Evolutionary conservation across 2,329 filamentous ascomycete genomes (phyloP), one percentile per base, ranked within the genome.

Genomic region (Aspergillus nomiae): DNA sequence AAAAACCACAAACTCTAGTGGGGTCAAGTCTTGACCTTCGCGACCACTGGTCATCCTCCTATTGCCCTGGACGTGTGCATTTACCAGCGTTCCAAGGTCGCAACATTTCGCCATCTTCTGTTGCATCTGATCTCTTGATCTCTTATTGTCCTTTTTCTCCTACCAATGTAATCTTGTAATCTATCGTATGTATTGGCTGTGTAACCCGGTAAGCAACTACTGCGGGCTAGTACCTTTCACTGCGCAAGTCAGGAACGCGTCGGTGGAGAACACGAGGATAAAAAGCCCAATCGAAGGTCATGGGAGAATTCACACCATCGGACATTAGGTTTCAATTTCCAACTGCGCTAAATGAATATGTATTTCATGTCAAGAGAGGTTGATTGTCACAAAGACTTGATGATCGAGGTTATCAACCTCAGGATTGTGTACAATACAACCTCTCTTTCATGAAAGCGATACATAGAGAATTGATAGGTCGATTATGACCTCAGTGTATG

Each of bases 171-270:
- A 56, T 56, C 21, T 41, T 56, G 51, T 60, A 48, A 36, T 60
- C 36, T 59, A 54, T 38, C 10, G 10, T 48, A 50, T 41, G 51
- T 56, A 55, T 55, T 38, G 14, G 24, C n/a, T 46, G 45, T 38
- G 59, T 61, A 56, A 58, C 54, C 43, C 53, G 59, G 63, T 62
- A 63, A 59, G 41, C 38, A 60, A 55, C 21, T 45, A 56, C 50
- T 16, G n/a, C 45, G 24, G 32, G 38, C 62, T 65, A 55, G 55
- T 63, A 56, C 61, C 61, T 65, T 64, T 32, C 41, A 63, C 46
- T 62, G 61, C 60, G 38, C 68, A 70, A 70, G 68, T 71, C 72
- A 73, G 70, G 71, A 70, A 73, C 70, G 67, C 69, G 66, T 69
- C 60, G 46, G 71, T 73, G 71, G 71, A 66, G 69, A 67, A 66